Conservation (phyloP, 768 basidiomycete genomes). For the Russula vinacea region DNA sequence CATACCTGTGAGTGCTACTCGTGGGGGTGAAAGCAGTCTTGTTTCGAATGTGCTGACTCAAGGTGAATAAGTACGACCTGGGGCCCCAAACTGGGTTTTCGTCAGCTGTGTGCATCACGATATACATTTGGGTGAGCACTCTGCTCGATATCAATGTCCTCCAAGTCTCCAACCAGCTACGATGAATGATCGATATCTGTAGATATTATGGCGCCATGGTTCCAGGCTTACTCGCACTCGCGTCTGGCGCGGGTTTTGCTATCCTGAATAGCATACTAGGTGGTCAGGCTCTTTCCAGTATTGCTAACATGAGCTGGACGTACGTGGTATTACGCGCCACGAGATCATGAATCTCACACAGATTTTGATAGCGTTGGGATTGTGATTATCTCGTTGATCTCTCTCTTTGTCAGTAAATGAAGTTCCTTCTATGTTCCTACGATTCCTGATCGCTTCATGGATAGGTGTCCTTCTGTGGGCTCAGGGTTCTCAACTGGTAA, state of each 20-base stretch:
- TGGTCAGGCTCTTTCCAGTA: constrained; percentile 56
- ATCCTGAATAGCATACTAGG: constrained; percentile 62
- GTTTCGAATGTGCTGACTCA: background rate
- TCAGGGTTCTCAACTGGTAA: constrained; percentile 57
- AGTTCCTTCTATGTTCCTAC: background rate
- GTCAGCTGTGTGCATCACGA: constrained; percentile 76
- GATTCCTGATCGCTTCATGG: constrained; percentile 7
- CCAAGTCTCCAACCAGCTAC: background rate
- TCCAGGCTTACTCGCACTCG: constrained; percentile 47
- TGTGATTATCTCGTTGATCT: constrained; percentile 67
- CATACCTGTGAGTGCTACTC: constrained; percentile 41
- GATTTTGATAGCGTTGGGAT: constrained; percentile 55
- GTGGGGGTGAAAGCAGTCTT: background rate
- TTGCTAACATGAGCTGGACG: constrained; percentile 52
- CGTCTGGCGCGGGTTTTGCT: constrained; percentile 54
- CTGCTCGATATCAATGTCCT: constrained; percentile 28
- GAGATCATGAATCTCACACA: background rate
- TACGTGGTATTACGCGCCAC: constrained; percentile 32
- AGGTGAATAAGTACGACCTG: constrained; percentile 50
- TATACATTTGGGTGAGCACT: constrained; percentile 52
- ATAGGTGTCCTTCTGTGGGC: constrained; percentile 64
- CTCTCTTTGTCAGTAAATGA: constrained; percentile 50
- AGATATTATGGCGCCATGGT: constrained; percentile 58
- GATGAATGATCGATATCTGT: constrained; percentile 20
- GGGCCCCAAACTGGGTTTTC: constrained; percentile 74